Base-by-base conservation (phyloP, 805 yeast genomes). In the Monosporozyma yasuniensis region DNA sequence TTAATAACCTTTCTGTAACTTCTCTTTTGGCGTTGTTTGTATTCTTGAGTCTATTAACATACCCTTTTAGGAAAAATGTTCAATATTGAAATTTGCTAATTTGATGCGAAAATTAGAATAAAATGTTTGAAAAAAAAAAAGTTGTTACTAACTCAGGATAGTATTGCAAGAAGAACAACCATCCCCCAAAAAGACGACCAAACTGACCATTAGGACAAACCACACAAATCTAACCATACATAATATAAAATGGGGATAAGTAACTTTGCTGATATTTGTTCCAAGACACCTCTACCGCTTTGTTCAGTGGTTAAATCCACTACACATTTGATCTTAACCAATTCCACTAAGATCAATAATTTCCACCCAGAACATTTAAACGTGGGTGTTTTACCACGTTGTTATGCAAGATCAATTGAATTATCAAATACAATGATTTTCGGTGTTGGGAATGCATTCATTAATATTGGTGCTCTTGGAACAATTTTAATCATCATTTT, bases 341-440 rank as follows among this genome's bases (percentile, higher is more conserved):
- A 60, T 48, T 56, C 58, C 5, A 57, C 60, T 1, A 50, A 50
- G 3, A 53, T 60, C 42, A 48, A 56, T 49, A 49, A 53, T 53
- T 56, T 56, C 25, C 55, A 56, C 27, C 57, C 63, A 2, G 43
- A 55, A 6, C 52, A 68, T 52, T 62, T 76, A 49, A 66, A 73
- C 28, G 66, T 73, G 5, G 96, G 96, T 1, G 72, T 90, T 25
- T 63, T 87, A 27, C 81, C 97, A 3, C 65, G 67, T 38, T 91
- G 98, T 68, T 91, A 87, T 57, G 83, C 97, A 0, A 72, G 97
- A 60, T 77, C 91, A 6, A 87, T 91, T 21, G 89, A 84, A 56
- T 62, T 91, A 39, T 96, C 96, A 47, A 91, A 91, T 68, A 91
- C 98, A 0, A 75, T 87, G 70, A 87, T 91, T 19, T 91, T 89